Evolutionary conservation across 768 basidiomycete genomes (phyloP), one percentile per base, ranked within the genome.

Genomic region (Rubroboletus satanas): DNA sequence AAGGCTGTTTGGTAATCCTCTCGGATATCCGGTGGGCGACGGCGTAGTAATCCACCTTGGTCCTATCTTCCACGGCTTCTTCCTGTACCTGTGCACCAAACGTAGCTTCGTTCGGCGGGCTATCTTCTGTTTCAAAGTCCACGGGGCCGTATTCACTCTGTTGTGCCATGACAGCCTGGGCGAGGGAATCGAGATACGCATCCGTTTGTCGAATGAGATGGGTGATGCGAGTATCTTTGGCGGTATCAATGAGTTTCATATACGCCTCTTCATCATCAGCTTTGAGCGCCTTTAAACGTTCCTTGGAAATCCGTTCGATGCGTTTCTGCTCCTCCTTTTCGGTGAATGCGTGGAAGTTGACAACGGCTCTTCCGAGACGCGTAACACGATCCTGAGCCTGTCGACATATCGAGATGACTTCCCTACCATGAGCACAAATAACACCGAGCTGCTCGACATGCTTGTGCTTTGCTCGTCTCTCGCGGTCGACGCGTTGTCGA

Each of bases 241-340:
- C 96, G 17, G 95, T 97, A 71, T 98, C 97, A 65, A 99, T 92
- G 65, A 99, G 88, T 69, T 94, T 94, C 83, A 98, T 88, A 73
- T 99, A 99, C n/a, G 93, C 95, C 73, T 98, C 97, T 77, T 99
- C 97, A 75, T 99, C 96, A 67, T 98, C 95, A 29, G 90, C 90
- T 74, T 96, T 94, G 62, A 98, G 84, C 8, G 96, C 97, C 76
- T 91, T 93, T 59, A 99, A 76, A 90, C 95, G 93, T 72, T 98
- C 97, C 77, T 98, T 98, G 44, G 90, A 86, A 43, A 99, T 85
- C 52, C 93, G 79, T 74, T 98, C 97, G 61, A 99, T 90, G 28
- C 96, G 83, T 71, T 94, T 93, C 81, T 95, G 92, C 71, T 99
- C 97, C 73, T 98, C 96, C 77, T 93, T 95, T 77, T 99, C 97